Conservation (phyloP, 305 asterid genomes). For the Fraxinus greggii region DNA sequence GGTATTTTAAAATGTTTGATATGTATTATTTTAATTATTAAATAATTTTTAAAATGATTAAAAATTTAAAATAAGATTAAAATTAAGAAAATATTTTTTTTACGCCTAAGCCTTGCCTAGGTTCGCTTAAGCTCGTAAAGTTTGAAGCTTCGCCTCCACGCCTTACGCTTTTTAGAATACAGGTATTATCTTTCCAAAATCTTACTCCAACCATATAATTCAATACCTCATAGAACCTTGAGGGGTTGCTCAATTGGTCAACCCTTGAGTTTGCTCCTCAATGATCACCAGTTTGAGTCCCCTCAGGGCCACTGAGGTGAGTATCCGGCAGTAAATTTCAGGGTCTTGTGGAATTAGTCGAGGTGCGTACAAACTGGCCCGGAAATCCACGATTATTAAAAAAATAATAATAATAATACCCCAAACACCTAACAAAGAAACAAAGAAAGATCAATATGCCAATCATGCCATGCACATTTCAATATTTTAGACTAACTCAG, state of each 20-base stretch:
- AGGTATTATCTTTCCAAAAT: neutral
- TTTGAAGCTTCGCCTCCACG: neutral
- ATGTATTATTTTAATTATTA: too few species aligned
- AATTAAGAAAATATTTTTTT: neutral
- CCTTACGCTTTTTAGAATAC: neutral
- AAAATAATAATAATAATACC: too few species aligned
- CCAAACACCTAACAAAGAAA: constrained; percentile 2
- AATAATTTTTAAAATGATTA: neutral
- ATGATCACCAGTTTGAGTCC: too few species aligned
- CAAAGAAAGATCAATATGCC: constrained; percentile 7
- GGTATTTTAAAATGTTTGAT: neutral
- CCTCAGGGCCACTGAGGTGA: too few species aligned
- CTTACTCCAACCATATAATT: neutral
- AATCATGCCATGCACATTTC: neutral
- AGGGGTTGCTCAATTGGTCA: too few species aligned
- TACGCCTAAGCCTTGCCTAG: neutral
- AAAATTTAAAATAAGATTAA: too few species aligned
- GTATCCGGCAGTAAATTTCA: too few species aligned
- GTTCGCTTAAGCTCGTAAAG: neutral
- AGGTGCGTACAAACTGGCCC: too few species aligned
- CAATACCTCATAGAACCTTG: too few species aligned
- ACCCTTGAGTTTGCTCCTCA: too few species aligned
- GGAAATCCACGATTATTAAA: too few species aligned
- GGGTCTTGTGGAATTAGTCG: too few species aligned
- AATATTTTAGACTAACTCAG: neutral